phyloP scores from a whole-genome alignment of 345 rosid genomes.

The Nasturtium officinale region DNA sequence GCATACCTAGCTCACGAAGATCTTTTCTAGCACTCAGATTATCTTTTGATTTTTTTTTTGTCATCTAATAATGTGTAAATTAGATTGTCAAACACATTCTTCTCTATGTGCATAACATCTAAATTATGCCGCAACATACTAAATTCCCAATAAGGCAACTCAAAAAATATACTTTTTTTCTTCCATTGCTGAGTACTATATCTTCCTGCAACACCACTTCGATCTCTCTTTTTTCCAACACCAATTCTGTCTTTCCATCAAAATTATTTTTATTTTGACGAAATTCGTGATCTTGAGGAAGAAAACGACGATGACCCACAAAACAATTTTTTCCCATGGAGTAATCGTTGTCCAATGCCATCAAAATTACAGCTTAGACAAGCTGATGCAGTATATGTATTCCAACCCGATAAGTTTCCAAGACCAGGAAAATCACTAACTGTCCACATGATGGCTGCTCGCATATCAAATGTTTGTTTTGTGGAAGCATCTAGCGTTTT shows the following conservation, averaged over 20 bases:
- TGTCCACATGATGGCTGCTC: neutral
- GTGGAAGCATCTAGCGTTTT: neutral
- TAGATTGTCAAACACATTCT: neutral
- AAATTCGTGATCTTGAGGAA: neutral
- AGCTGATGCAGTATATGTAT: neutral
- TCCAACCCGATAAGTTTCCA: neutral
- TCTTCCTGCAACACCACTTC: no score
- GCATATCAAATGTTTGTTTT: neutral
- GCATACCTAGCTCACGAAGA: neutral
- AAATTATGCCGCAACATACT: neutral
- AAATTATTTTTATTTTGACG: neutral
- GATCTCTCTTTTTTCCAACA: no score
- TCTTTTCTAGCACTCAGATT: neutral
- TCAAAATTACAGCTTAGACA: neutral
- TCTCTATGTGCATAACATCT: constrained; percentile 8
- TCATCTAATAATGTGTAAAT: neutral
- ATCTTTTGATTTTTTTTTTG: neutral
- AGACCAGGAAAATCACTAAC: neutral
- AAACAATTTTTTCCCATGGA: no score
- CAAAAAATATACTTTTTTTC: no score
- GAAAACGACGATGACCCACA: constrained; percentile 11
- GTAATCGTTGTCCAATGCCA: neutral
- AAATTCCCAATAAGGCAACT: no score
- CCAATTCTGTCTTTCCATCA: neutral
- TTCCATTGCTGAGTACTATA: no score